Percentiles rank a stretch among this genome's conserved stretches.
These are phyloP conservation scores for Camellia lanceoleosa DNA, from an alignment of 148 eudicot species.

Conservation along the genomic window DNA sequence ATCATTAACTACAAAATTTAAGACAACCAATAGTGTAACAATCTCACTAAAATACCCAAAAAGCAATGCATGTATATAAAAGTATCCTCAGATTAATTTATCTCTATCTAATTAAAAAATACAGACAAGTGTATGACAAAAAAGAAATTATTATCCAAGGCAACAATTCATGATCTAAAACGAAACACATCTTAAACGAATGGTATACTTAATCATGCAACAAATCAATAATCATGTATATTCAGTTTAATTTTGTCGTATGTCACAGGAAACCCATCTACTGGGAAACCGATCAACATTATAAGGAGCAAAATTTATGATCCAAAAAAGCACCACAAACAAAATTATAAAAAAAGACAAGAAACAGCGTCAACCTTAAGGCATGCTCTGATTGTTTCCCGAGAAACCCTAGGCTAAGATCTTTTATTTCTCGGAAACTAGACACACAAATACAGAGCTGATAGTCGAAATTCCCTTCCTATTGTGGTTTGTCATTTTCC, in stretches of 20 bases:
- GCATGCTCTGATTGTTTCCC: background rate
- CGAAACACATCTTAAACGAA: too few species aligned
- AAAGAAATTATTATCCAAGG: too few species aligned
- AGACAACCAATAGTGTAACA: background rate
- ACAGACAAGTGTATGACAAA: too few species aligned
- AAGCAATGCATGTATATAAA: background rate
- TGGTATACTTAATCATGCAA: background rate
- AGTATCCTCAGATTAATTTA: too few species aligned
- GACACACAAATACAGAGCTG: background rate
- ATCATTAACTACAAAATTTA: background rate
- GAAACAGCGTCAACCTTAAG: background rate
- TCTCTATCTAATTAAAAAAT: too few species aligned
- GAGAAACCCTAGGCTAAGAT: background rate
- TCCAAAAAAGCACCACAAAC: background rate
- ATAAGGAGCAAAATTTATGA: background rate
- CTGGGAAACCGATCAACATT: too few species aligned
- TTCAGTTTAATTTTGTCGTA: background rate
- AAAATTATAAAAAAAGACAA: background rate
- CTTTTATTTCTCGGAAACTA: background rate
- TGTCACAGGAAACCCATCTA: too few species aligned
- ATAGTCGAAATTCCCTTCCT: background rate
- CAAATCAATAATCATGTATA: background rate
- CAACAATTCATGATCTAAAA: too few species aligned
- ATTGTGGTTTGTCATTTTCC: background rate
- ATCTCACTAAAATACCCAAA: background rate